phyloP scores from a whole-genome alignment of 2,329 filamentous ascomycete genomes.

The Lachnellula suecica region DNA sequence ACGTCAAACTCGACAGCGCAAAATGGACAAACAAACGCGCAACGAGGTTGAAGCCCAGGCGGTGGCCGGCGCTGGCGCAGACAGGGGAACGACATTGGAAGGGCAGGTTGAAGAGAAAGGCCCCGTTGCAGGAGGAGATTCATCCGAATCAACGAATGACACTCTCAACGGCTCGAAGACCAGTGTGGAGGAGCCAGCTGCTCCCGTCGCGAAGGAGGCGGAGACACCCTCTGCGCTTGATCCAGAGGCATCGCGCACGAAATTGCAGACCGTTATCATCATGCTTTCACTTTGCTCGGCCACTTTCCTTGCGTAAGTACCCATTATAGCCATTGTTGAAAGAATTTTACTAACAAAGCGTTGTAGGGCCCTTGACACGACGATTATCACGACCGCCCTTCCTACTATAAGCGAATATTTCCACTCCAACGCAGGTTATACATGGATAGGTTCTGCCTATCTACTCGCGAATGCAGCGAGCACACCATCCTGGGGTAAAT shows the following conservation, averaged over 20 bases:
- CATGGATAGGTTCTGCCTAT: conserved; percentile 76
- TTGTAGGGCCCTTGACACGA: conserved; percentile 34
- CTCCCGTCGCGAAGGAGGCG: neutral
- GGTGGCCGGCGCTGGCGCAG: conserved; percentile 9
- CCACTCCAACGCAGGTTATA: conserved; percentile 52
- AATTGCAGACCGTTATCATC: conserved; percentile 31
- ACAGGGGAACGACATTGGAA: conserved; percentile 2
- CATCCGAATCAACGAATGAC: neutral
- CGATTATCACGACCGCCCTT: conserved; percentile 61
- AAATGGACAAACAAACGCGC: neutral
- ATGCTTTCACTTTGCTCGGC: conserved; percentile 32
- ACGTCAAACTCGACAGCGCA: neutral
- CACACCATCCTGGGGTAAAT: conserved; percentile 64
- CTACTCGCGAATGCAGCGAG: conserved; percentile 67
- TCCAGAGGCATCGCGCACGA: conserved; percentile 31
- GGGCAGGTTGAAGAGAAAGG: conserved; percentile 1
- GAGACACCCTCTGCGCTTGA: neutral
- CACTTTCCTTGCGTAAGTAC: conserved; percentile 29
- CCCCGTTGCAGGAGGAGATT: neutral
- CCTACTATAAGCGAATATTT: conserved; percentile 58
- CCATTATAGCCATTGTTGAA: neutral
- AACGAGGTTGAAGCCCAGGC: conserved; percentile 10
- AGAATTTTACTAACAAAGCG: neutral
- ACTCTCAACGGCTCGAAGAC: conserved; percentile 2
- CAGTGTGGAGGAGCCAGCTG: conserved; percentile 2